phyloP scores from a whole-genome alignment of 2,329 filamentous ascomycete species.

The Thielaviopsis euricoi region DNA sequence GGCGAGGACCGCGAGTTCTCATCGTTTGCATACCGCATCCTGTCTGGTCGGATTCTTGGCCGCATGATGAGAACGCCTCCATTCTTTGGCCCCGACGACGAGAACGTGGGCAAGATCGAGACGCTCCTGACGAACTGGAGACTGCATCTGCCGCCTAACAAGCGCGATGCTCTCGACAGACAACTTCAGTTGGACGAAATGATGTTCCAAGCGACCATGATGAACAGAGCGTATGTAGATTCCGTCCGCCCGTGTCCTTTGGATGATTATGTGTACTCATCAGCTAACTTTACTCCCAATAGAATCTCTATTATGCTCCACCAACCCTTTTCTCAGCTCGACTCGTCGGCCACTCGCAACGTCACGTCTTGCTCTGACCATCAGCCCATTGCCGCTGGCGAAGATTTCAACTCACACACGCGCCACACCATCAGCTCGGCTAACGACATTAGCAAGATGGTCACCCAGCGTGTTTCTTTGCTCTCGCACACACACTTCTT shows the following conservation, averaged over 20 bases:
- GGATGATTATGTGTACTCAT: background rate
- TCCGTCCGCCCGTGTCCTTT: too few species aligned
- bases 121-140: conserved; percentile 53
- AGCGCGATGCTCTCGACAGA: conserved; percentile 51
- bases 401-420: conserved; percentile 50
- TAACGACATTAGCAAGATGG: conserved; percentile 57
- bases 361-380: conserved; percentile 54
- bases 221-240: conserved; percentile 37
- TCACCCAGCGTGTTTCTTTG: conserved; percentile 56
- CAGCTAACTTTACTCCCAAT: background rate
- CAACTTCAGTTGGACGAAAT: conserved; percentile 69
- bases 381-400: conserved; percentile 29
- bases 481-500: conserved; percentile 70
- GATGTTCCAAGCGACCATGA: conserved; percentile 83
- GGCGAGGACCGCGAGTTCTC: conserved; percentile 58
- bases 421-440: conserved; percentile 68
- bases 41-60: conserved; percentile 63
- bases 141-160: conserved; percentile 57
- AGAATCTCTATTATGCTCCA: conserved; percentile 55
- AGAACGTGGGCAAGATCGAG: conserved; percentile 34
- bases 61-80: conserved; percentile 48
- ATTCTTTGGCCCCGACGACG: conserved; percentile 35
- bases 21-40: conserved; percentile 71
- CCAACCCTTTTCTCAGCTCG: conserved; percentile 61
- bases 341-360: conserved; percentile 38